These are phyloP conservation scores for Shiraia bambusicola DNA, from an alignment of 2,329 filamentous ascomycete species.

Conservation along the genomic window DNA sequence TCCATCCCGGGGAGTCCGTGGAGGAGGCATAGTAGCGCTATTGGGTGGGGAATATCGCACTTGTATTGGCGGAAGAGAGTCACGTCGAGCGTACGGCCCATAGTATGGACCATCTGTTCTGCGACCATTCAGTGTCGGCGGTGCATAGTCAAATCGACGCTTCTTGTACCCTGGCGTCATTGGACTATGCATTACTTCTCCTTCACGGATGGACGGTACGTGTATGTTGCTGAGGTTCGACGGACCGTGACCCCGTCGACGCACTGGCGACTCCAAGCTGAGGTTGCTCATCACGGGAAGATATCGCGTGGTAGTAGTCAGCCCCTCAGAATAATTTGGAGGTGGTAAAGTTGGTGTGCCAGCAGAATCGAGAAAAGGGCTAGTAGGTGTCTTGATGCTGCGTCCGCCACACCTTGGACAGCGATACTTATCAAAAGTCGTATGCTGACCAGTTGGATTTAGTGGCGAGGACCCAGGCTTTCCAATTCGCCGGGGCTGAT, in stretches of 20 bases:
- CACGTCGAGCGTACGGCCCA: slow-evolving; percentile 29
- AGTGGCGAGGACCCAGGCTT: slow-evolving; percentile 44
- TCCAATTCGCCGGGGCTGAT: slow-evolving; percentile 70
- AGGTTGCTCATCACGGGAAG: slow-evolving; percentile 45
- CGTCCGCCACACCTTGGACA: slow-evolving; percentile 73
- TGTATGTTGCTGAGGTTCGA: slow-evolving; percentile 35
- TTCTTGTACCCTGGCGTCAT: slow-evolving; percentile 40
- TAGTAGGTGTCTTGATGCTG: slow-evolving; percentile 63
- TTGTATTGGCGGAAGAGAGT: slow-evolving; percentile 39
- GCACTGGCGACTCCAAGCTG: slow-evolving; percentile 42
- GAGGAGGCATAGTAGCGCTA: slow-evolving; percentile 36
- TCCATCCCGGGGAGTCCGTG: slow-evolving; percentile 34
- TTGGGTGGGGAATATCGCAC: slow-evolving; percentile 35
- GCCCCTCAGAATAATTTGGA: slow-evolving; percentile 37
- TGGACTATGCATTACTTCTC: slow-evolving; percentile 32
- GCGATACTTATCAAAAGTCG: slow-evolving; percentile 49
- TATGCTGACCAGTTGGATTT: slow-evolving; percentile 33
- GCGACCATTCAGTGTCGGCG: slow-evolving; percentile 51
- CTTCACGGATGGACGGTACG: slow-evolving; percentile 26
- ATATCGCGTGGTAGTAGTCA: slow-evolving; percentile 38
- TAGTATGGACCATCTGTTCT: slow-evolving; percentile 58
- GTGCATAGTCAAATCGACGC: slow-evolving; percentile 35
- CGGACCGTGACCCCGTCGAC: slow-evolving; percentile 25
- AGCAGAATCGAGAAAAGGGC: slow-evolving; percentile 54
- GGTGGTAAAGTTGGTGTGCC: slow-evolving; percentile 43